A percentile compares a stretch with the other conserved stretches of the same genome.
Evolutionary conservation across 1,284 basidiomycete genomes (phyloP).

Genomic region (Cryptococcus neoformans): DNA sequence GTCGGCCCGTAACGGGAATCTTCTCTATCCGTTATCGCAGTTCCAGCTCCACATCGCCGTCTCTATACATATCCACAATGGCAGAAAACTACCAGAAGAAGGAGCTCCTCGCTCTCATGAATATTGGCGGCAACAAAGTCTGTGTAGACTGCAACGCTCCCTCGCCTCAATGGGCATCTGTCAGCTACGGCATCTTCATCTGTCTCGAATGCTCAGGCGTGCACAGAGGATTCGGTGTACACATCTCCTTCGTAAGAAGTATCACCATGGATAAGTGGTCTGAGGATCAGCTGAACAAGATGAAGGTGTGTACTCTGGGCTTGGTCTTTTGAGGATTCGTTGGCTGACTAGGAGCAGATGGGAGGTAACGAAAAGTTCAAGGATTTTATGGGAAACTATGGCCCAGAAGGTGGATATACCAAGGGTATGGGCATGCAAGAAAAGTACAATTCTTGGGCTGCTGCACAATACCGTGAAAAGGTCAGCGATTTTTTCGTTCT

Average conservation of each 20-base stretch:
- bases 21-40: too few species aligned
- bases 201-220: conserved; percentile 87
- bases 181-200: conserved; percentile 67
- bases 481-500: conserved; percentile 47
- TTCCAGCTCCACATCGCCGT: not conserved
- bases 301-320: conserved; percentile 62
- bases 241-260: conserved; percentile 77
- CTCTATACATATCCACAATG: conserved; percentile 45
- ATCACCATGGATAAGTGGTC: conserved; percentile 97
- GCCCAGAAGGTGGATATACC: conserved; percentile 69
- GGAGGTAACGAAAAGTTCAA: conserved; percentile 82
- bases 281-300: conserved; percentile 79
- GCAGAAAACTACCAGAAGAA: conserved; percentile 65
- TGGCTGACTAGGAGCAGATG: conserved; percentile 52
- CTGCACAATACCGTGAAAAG: conserved; percentile 87
- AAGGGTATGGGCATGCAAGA: conserved; percentile 67
- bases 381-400: conserved; percentile 71
- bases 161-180: conserved; percentile 87
- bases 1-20: too few species aligned
- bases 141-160: conserved; percentile 81
- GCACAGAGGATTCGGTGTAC: conserved; percentile 61
- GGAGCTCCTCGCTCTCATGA: conserved; percentile 64
- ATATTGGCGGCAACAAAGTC: conserved; percentile 67
- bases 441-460: conserved; percentile 89
- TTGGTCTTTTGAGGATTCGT: not conserved